These are phyloP conservation scores for Chlamydomonas schloesseri DNA, from an alignment of 139 green algal genomes.

Conservation along the genomic window DNA sequence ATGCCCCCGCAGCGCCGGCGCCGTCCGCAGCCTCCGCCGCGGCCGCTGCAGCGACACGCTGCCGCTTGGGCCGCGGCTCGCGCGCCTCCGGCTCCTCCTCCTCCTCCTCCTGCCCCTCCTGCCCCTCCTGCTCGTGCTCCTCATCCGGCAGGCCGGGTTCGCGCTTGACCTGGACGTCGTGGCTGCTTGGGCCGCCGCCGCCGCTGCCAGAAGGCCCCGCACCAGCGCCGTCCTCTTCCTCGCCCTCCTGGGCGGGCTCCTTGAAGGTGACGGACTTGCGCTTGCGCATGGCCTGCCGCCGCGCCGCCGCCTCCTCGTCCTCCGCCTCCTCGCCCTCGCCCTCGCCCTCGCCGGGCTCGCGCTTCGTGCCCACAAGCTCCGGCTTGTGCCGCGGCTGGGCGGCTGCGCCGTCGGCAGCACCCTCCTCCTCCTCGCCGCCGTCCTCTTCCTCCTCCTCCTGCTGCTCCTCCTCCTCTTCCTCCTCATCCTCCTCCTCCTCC, in stretches of 20 bases:
- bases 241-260: not conserved
- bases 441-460: not conserved
- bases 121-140: not conserved
- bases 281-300: not conserved
- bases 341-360: not conserved
- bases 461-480: not conserved
- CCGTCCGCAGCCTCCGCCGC: not conserved
- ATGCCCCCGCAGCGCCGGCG: too few species aligned
- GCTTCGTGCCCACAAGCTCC: too few species aligned
- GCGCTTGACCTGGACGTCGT: not conserved
- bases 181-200: too few species aligned
- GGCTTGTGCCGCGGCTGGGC: not conserved
- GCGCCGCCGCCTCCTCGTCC: too few species aligned
- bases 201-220: too few species aligned
- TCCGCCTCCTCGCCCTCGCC: not conserved
- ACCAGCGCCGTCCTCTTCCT: not conserved
- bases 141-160: not conserved
- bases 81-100: slow-evolving; percentile 9
- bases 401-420: slow-evolving; percentile 2
- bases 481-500: not conserved
- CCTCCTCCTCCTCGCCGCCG: slow-evolving; percentile 6
- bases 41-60: too few species aligned
- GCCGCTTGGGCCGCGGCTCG: not conserved
- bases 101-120: slow-evolving; percentile 16
- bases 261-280: slow-evolving; percentile 16